phyloP scores from a whole-genome alignment of 164 flowering plant genomes.

The Paratinospora sagittata region DNA sequence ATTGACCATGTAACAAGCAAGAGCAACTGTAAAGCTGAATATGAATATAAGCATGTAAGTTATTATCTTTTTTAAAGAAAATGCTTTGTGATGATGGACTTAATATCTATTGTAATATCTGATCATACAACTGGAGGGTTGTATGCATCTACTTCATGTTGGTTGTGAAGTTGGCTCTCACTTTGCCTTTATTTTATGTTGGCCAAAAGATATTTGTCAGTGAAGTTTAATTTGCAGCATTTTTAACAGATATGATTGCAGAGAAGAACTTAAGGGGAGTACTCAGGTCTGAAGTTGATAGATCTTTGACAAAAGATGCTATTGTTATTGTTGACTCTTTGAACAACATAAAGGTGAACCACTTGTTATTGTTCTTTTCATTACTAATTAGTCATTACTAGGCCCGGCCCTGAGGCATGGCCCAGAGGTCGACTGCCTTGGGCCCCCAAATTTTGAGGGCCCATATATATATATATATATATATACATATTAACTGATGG shows the following conservation, averaged over 20 bases:
- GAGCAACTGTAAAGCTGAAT: no score
- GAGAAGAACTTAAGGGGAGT: slow-evolving; percentile 88
- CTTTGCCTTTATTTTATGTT: not conserved
- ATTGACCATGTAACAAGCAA: no score
- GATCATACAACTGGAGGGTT: not conserved
- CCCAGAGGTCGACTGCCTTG: no score
- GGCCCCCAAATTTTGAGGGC: no score
- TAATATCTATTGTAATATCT: not conserved
- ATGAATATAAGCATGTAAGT: no score
- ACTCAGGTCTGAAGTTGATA: slow-evolving; percentile 82
- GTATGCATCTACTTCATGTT: not conserved
- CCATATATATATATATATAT: no score
- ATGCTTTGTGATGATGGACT: no score
- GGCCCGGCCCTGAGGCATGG: no score
- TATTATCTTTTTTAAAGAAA: no score
- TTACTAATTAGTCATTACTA: no score
- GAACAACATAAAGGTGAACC: slow-evolving; percentile 69
- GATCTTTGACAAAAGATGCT: slow-evolving; percentile 60
- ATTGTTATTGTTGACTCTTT: slow-evolving; percentile 83
- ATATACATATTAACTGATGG: no score
- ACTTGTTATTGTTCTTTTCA: not conserved
- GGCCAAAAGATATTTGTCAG: not conserved
- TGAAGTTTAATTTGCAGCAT: slow-evolving; percentile 1
- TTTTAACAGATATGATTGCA: slow-evolving; percentile 44
- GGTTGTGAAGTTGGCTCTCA: not conserved